A percentile compares a stretch with the other conserved stretches of the same genome.
These are phyloP conservation scores for Fremontodendron californicum DNA, from an alignment of 345 rosid genomes.

Conservation along the genomic window DNA sequence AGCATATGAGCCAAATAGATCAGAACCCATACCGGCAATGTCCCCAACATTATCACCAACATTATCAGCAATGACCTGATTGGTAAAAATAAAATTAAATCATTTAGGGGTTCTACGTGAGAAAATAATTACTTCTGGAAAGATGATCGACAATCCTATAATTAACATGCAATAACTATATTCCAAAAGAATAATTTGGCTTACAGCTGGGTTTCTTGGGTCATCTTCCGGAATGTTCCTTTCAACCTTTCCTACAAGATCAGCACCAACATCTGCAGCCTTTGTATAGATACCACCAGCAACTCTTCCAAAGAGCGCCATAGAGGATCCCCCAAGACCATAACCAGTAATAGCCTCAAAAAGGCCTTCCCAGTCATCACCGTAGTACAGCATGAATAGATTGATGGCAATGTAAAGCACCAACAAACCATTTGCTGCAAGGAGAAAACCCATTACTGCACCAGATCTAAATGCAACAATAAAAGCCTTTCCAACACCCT, in stretches of 20 bases:
- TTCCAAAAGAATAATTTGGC: conserved; percentile 16
- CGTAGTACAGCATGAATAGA: conserved; percentile 65
- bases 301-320: conserved; percentile 84
- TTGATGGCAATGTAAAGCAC: conserved; percentile 69
- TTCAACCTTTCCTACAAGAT: conserved; percentile 83
- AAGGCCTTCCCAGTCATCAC: conserved; percentile 79
- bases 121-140: background rate
- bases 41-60: conserved; percentile 86
- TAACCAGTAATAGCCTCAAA: conserved; percentile 86
- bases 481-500: conserved; percentile 83
- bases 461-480: conserved; percentile 73
- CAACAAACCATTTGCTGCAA: conserved; percentile 74
- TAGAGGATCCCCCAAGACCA: conserved; percentile 85
- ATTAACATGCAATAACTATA: background rate
- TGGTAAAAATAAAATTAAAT: background rate
- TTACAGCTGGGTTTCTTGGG: conserved; percentile 83
- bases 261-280: conserved; percentile 90
- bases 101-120: background rate
- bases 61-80: conserved; percentile 81
- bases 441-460: conserved; percentile 82
- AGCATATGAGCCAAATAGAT: conserved; percentile 71
- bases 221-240: conserved; percentile 81
- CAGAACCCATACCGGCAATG: conserved; percentile 84
- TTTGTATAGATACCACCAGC: conserved; percentile 84
- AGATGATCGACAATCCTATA: background rate